Base-by-base conservation (phyloP, 768 basidiomycete species). In the Boletus huronensis region DNA sequence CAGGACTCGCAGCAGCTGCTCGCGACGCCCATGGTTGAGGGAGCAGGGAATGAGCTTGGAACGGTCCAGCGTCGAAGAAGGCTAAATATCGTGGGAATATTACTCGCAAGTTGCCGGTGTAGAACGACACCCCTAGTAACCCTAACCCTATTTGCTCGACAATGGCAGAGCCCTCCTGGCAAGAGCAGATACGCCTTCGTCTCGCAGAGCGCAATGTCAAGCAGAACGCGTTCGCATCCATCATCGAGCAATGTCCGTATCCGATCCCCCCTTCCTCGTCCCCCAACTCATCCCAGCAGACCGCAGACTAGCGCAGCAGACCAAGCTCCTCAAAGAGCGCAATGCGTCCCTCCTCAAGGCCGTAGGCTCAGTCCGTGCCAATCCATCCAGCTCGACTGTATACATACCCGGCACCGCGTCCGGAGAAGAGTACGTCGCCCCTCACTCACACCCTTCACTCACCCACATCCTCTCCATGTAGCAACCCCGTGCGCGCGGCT, bases 241-340 rank as follows among this genome's bases (percentile, higher is more conserved):
- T 98, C 57, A 94, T 98, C 58, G 90, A 95, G 67, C 92, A 96
- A 76, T 96, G 95, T 97, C 72, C 50, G 87, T 76, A 47, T 19
- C 21, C 17, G 0, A 11, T 17, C 36, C 41, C 10, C 10, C n/a
- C 16, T 3, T 19, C 14, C 19, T 31, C 46, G 54, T 50, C 19
- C 16, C 57, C 57, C 34, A 54, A 28, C 59, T 64, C 51, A 61
- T 36, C 44, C 50, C 45, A 58, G 52, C 73, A 98, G 95, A 95
- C 77, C 85, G 90, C 58, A 84, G 92, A 66, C 80, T 98, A 60
- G 93, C 94, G 4, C 90, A 93, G 66, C 93, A 94, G 72, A 90
- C 95, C 21, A 87, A 91, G 64, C 79, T 94, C 16, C 79, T 98
- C 66, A 96, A 93, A 69, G 90, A 96, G 66, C 82, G 96, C 52